Evolutionary conservation across 306 rosid species (phyloP), one percentile per base, ranked within the genome.

Genomic region (Hippophae tibetana): DNA sequence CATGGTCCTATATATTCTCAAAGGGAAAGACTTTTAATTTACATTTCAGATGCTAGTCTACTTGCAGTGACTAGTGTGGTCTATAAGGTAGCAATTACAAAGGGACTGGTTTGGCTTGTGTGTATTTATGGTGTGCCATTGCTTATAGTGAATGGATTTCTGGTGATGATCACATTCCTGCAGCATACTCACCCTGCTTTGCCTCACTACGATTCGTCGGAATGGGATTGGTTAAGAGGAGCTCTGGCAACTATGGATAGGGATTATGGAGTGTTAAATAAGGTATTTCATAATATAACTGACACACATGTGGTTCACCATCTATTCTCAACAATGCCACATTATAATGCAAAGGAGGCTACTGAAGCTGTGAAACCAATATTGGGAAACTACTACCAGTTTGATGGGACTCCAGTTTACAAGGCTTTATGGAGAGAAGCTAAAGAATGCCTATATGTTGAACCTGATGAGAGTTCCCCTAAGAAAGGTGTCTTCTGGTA

Each of bases 391-490:
- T 86, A 82, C 47, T 86, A 86, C 54, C 77, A 68, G 8, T 69
- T 84, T n/a, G 95, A 84, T 60, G 72, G 54, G 31, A 89, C 95
- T 13, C 78, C 95, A 6, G 60, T 89, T 72, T 68, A 72, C 52
- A 80, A 78, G 78, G 93, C 97, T n/a, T 1, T 81, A 58, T 89
- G 95, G 93, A 82, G 93, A 65, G 97, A 86, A 72, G 84, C 89
- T 3, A 84, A 54, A 67, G 93, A 89, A 81, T 89, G 93, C 43
- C 57, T 78, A 23, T 86, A 80, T 71, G 95, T 89, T 61, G 84
- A 80, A 60, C 81, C 69, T 2, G 95, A 85, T 10, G 73, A 78
- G 53, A 77, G 63, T 23, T 57, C 56, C 3, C 26, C 68, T 13
- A 52, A 63, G 13, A 78, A 78, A 46, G 95, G 89, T 9, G 83